A percentile compares a stretch with the other conserved stretches of the same genome.
Conservation (phyloP, 768 basidiomycete species). For the Leucogyrophana mollusca region DNA sequence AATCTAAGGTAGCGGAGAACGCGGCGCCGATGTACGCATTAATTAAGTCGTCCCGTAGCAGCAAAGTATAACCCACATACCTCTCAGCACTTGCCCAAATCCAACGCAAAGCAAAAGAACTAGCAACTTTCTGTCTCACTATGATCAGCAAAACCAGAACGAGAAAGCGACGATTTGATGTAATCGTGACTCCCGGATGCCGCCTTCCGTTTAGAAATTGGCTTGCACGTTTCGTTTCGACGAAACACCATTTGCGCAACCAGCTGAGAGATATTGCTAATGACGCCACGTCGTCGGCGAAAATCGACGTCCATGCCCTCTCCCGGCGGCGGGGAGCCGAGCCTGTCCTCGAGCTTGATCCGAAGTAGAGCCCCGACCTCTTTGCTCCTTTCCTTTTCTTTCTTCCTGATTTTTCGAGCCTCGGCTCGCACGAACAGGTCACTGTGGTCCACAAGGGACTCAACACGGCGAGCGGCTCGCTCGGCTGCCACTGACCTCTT, state of each 20-base stretch:
- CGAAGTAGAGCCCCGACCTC: slow-evolving; percentile 57
- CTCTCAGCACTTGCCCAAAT: not conserved
- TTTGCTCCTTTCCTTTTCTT: slow-evolving; percentile 51
- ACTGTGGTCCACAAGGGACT: slow-evolving; percentile 33
- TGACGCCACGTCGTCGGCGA: slow-evolving; percentile 19
- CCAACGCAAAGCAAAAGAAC: not conserved
- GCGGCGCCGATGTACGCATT: not conserved
- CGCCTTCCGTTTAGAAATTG: slow-evolving; percentile 35
- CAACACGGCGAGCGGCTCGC: slow-evolving; percentile 28
- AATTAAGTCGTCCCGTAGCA: not conserved
- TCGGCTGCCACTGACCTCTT: slow-evolving; percentile 34
- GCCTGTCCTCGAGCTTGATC: slow-evolving; percentile 45
- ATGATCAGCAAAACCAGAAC: slow-evolving; percentile 12
- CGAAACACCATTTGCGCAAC: slow-evolving; percentile 49
- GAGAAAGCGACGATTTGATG: slow-evolving; percentile 28
- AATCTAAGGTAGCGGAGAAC: not conserved
- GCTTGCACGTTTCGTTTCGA: slow-evolving; percentile 36
- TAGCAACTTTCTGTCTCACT: not conserved
- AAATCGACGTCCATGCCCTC: slow-evolving; percentile 4
- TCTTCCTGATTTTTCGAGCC: slow-evolving; percentile 44
- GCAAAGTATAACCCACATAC: not conserved
- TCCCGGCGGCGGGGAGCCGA: slow-evolving; percentile 14
- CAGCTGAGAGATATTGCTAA: slow-evolving; percentile 37
- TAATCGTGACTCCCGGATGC: slow-evolving; percentile 18
- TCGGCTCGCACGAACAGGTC: slow-evolving; percentile 39